Evolutionary conservation across 148 eudicot species (phyloP), one percentile per base, ranked within the genome.

Genomic region (Fallopia convolvulus): DNA sequence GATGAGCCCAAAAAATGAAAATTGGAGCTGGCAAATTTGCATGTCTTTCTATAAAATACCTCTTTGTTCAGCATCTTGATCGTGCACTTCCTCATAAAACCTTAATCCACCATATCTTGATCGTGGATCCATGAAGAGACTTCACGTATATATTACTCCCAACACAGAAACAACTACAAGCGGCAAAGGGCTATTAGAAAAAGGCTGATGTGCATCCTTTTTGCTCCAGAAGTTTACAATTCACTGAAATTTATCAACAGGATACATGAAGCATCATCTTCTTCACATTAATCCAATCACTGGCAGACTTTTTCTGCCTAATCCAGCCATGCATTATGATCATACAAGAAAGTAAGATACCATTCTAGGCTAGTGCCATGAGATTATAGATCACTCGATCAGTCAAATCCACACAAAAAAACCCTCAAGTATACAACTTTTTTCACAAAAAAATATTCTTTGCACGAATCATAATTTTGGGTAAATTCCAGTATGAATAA

Each of bases 131-230:
- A 73, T 73, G 53, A 73, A 68, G 46, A 65, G 40, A 32, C 40
- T 65, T 68, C 44, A 36, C 72, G 11, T 68, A 8, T 36, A 68
- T 33, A 15, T 39, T 68, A 68, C 17, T 39, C 14, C 41, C 23
- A 68, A 39, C 42, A 68, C 42, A 68, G 15, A 68, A 68, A 39
- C 20, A 33, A 68, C 72, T 68, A 15, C 44, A 14, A 68, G 72
- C 39, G 44, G 46, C 10, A 68, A 68, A 39, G 21, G 44, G 72
- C 72, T 68, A 61, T 23, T 11, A 68, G 46, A 68, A 68, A 21
- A 65, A 68, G 46, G 72, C 44, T 15, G 46, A 14, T 68, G 33
- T 68, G 44, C 72, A 68, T 68, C 21, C 72, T 68, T 36, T 68
- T 23, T 11, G 72, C 21, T 68, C 72, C 44, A 68, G 21, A 68